Evolutionary conservation across 345 rosid species (phyloP).

Genomic region (Pugionium dolabratum): DNA sequence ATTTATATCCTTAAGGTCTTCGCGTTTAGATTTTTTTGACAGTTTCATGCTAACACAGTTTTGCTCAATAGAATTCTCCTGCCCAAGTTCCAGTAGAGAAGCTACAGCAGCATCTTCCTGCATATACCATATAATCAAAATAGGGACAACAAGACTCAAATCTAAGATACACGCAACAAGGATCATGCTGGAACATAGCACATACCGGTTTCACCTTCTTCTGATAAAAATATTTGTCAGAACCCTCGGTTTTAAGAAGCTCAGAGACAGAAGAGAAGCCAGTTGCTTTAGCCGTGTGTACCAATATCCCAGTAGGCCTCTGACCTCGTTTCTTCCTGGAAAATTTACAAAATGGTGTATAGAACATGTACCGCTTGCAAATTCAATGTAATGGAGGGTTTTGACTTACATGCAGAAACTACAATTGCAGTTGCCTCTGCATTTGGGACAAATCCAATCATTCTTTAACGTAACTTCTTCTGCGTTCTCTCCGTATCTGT

Average conservation of each 20-base stretch:
- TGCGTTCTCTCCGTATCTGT: slow-evolving; percentile 74
- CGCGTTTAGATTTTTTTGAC: slow-evolving; percentile 13
- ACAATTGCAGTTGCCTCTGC: slow-evolving; percentile 83
- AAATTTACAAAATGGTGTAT: background rate
- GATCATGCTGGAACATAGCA: slow-evolving; percentile 39
- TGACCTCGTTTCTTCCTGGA: slow-evolving; percentile 76
- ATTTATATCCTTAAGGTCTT: slow-evolving; percentile 44
- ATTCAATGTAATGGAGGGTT: slow-evolving; percentile 6
- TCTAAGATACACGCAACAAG: background rate
- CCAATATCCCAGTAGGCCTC: slow-evolving; percentile 69
- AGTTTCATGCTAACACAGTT: slow-evolving; percentile 2
- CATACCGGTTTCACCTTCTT: slow-evolving; percentile 37
- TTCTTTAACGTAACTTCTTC: slow-evolving; percentile 49
- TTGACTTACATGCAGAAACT: slow-evolving; percentile 66
- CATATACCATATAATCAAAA: slow-evolving; percentile 28
- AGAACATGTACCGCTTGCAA: background rate
- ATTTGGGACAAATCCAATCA: slow-evolving; percentile 80
- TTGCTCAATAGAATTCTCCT: slow-evolving; percentile 57
- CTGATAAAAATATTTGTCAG: slow-evolving; percentile 39
- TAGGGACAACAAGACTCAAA: slow-evolving; percentile 3
- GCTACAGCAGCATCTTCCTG: slow-evolving; percentile 41
- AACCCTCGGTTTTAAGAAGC: slow-evolving; percentile 52
- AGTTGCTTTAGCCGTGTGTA: slow-evolving; percentile 56
- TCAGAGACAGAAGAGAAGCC: slow-evolving; percentile 80
- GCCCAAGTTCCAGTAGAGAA: slow-evolving; percentile 49